phyloP scores from a whole-genome alignment of 1,284 basidiomycete species.

The Pisolithus thermaeus region DNA sequence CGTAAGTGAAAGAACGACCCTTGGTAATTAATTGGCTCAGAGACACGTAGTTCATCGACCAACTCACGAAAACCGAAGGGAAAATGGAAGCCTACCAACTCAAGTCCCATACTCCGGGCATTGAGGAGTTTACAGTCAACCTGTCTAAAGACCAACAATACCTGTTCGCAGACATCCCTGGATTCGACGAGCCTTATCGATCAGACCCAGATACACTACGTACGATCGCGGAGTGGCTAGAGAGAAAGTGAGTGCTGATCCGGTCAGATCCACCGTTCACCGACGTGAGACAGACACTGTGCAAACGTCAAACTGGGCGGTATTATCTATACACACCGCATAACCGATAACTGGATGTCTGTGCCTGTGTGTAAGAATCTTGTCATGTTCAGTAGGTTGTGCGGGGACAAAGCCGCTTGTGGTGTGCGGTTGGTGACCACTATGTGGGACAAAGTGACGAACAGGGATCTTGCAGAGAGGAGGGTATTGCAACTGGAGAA shows the following conservation, averaged over 20 bases:
- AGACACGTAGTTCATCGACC: conserved; percentile 15
- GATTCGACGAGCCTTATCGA: conserved; percentile 21
- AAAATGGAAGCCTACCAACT: conserved; percentile 2
- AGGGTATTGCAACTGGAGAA: conserved; percentile 21
- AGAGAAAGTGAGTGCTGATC: conserved; percentile 12
- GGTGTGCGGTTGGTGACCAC: conserved; percentile 26
- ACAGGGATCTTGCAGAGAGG: conserved; percentile 14
- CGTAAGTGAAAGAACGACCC: not conserved
- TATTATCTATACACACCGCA: conserved; percentile 11
- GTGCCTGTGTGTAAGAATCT: too few relatives aligned
- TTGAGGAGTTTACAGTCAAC: conserved; percentile 3
- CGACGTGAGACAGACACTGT: conserved; percentile 1
- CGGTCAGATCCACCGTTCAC: not conserved
- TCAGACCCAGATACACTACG: conserved; percentile 20
- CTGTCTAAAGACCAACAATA: not conserved
- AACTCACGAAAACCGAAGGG: conserved; percentile 1
- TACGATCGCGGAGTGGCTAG: conserved; percentile 21
- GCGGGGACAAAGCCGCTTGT: conserved; percentile 34
- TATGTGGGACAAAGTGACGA: conserved; percentile 7
- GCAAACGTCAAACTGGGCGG: conserved; percentile 28
- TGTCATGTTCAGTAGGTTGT: conserved; percentile 6
- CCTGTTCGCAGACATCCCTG: conserved; percentile 23
- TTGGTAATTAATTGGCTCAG: not conserved
- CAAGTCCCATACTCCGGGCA: conserved; percentile 8
- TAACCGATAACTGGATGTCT: too few relatives aligned